Evolutionary conservation across 805 yeast species (phyloP).

Genomic region (Kodamaea fukazawae): DNA sequence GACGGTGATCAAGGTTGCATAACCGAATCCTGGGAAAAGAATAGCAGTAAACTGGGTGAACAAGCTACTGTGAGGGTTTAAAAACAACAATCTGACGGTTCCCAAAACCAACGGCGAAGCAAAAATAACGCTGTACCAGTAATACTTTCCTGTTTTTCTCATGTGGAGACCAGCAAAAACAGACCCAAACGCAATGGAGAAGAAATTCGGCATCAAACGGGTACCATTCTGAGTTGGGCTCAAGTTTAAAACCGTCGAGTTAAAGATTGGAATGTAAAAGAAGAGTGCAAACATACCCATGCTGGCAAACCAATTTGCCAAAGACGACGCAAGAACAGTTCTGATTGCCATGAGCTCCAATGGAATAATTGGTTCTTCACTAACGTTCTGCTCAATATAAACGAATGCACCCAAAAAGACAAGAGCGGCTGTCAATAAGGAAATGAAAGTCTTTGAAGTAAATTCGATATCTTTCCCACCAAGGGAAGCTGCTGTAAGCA

Average conservation of each 20-base stretch:
- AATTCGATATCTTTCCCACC: constrained; percentile 58
- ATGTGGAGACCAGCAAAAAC: constrained; percentile 64
- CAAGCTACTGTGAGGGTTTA: constrained; percentile 29
- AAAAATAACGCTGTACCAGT: constrained; percentile 41
- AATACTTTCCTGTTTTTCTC: constrained; percentile 65
- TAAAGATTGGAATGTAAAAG: constrained; percentile 70
- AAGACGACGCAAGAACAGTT: constrained; percentile 62
- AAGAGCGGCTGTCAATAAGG: constrained; percentile 31
- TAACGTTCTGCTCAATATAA: constrained; percentile 48
- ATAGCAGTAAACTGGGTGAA: constrained; percentile 44
- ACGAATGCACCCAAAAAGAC: constrained; percentile 42
- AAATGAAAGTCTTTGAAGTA: constrained; percentile 40
- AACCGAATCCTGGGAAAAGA: constrained; percentile 60
- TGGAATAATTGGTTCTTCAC: constrained; percentile 68
- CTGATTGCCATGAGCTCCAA: constrained; percentile 53
- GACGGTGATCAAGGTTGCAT: constrained; percentile 66
- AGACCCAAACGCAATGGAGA: constrained; percentile 68
- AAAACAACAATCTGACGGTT: constrained; percentile 28
- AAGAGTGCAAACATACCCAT: constrained; percentile 64
- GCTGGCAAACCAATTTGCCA: constrained; percentile 67
- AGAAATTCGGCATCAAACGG: constrained; percentile 61
- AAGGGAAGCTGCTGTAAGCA: constrained; percentile 63
- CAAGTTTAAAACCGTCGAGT: constrained; percentile 50
- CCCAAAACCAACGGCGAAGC: constrained; percentile 50
- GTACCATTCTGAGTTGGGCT: constrained; percentile 57